Evolutionary conservation across 164 flowering plant species (phyloP), one percentile per base, ranked within the genome.

Genomic region (Houttuynia cordata): DNA sequence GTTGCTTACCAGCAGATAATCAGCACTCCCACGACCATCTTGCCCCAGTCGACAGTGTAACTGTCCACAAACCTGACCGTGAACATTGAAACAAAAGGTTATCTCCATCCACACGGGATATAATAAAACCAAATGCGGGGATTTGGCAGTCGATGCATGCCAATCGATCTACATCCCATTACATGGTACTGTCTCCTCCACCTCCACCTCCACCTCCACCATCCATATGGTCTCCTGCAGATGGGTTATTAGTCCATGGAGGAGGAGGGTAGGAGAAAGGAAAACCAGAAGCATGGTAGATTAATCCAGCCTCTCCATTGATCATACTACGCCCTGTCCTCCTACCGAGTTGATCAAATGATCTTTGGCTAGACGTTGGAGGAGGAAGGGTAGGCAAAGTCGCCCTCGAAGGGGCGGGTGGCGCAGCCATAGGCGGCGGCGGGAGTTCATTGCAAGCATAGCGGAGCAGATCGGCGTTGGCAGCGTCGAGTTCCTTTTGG

Each of bases 401-500:
- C 30, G 24, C 24, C 24, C n/a, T n/a, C 7, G 68, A 40, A 0
- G 72, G 55, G 55, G 55, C 21, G 9, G 56, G 13, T 20, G 34
- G 70, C 51, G 70, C 53, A 3, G 57, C 68, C 45, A 24, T 0
- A 23, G 58, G 34, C 34, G 58, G 55, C 24, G 1, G 24, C 1
- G 76, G 64, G 23, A 83, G 64, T 9, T 81, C 88, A 41, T 64
- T 73, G 73, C 78, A 78, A 25, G 86, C 85, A 21, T 63, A 83
- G 4, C 83, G 80, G 42, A 82, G 68, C 56, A 87, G 76, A 62
- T 82, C 83, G 14, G 87, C 84, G 56, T 84, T 86, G 2, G 86
- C 84, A 8, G 82, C 77, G 50, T 84, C 85, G 8, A 86, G 67
- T 41, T 86, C 93, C 63, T 74, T 77, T 41, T 84, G 89, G 25